Conservation (phyloP, 108 stramenopile species). For the Schizochytrium sp. region DNA sequence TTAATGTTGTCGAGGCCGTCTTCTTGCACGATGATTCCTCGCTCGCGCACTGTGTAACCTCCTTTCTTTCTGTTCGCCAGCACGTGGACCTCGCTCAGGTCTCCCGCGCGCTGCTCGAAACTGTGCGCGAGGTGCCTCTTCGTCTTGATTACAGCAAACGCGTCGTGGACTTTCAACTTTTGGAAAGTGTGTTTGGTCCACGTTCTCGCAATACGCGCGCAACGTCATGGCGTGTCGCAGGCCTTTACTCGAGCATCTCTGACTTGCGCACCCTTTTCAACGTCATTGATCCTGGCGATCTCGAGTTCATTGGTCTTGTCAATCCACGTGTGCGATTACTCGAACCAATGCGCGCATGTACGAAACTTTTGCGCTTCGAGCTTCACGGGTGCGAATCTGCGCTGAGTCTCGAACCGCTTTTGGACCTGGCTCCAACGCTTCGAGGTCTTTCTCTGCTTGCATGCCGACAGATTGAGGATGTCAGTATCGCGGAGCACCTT, state of each 20-base stretch:
- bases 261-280: not conserved
- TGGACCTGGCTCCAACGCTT: not conserved
- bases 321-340: not conserved
- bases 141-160: constrained; percentile 7
- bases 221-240: not conserved
- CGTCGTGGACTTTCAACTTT: not conserved
- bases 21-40: not conserved
- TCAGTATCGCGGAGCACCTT: not conserved
- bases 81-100: not conserved
- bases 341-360: not conserved
- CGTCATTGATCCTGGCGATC: not conserved
- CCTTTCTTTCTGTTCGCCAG: not conserved
- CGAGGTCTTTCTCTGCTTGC: not conserved
- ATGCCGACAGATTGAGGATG: not conserved
- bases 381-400: not conserved
- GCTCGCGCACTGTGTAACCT: not conserved
- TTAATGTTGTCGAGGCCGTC: not conserved
- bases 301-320: not conserved
- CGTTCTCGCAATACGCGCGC: not conserved
- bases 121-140: not conserved
- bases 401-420: not conserved
- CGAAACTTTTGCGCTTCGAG: not conserved
- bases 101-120: not conserved
- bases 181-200: not conserved
- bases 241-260: not conserved